A percentile compares a stretch with the other conserved stretches of the same genome.
phyloP scores from a whole-genome alignment of 202 grass and related monocot species.

The Zizania palustris region DNA sequence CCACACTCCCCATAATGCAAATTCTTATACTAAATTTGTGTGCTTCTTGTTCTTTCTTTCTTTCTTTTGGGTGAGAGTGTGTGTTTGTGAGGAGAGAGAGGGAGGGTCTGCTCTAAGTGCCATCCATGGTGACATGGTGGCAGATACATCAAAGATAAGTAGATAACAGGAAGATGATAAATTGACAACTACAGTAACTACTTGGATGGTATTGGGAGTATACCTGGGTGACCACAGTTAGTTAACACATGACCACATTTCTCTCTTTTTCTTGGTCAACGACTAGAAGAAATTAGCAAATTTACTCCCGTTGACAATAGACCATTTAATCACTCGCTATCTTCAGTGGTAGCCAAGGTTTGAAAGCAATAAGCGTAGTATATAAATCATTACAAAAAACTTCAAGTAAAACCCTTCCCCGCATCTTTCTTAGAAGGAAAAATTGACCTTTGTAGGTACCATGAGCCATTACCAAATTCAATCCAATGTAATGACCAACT shows the following conservation, averaged over 20 bases:
- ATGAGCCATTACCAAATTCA: neutral
- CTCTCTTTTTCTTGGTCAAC: neutral
- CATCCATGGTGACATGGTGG: neutral
- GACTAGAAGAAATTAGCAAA: neutral
- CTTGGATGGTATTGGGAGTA: neutral
- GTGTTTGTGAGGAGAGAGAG: too few species aligned
- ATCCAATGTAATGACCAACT: conserved; percentile 17
- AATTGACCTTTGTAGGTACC: neutral
- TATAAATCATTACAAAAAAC: neutral
- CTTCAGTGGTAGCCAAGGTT: neutral
- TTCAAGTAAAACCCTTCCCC: neutral
- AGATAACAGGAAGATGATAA: too few species aligned
- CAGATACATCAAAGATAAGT: neutral
- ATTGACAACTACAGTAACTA: neutral
- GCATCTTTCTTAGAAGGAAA: neutral
- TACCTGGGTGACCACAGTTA: neutral
- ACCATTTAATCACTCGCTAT: neutral
- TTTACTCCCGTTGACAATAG: neutral
- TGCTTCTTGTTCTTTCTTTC: too few species aligned
- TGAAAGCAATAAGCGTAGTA: neutral
- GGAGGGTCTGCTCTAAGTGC: too few species aligned
- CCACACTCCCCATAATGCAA: too few species aligned
- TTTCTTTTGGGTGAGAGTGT: too few species aligned
- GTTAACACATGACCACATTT: neutral
- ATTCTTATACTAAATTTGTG: too few species aligned